Evolutionary conservation across 192 early-diverging fungal species (phyloP), one percentile per base, ranked within the genome.

Genomic region (Rhizophlyctis rosea): DNA sequence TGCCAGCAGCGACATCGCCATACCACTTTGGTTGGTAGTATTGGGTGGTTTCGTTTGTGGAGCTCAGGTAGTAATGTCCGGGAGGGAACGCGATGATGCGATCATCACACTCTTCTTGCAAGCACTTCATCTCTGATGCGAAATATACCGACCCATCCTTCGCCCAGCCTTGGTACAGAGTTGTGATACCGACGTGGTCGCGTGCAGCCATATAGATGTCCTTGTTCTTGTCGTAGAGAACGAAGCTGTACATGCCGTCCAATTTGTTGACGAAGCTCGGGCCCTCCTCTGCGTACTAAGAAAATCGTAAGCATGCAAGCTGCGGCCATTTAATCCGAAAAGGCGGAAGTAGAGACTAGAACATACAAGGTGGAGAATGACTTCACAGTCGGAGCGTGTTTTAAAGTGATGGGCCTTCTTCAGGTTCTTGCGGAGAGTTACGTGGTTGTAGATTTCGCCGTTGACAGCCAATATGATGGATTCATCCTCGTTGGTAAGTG

Each of bases 401-500:
- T 93, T 90, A 86, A 98, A 98, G 48, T 68, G 64, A 57, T 80
- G 73, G 4, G 81, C 77, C 44, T 78, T 68, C 78, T 90, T 89
- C 61, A 96, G 85, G 68, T 77, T 55, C 68, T 83, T 80, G 62
- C 87, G 81, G 7, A 98, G 87, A 33, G 80, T 70, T 67, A 89
- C 87, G 81, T 98, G 93, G 88, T 98, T 98, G 82, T 98, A 98
- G 74, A 98, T 98, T 73, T 98, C 96, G 62, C 96, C 96, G 79
- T 98, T 98, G 67, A 97, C 96, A 27, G 86, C 78, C 56, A 98
- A 83, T 57, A 98, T 81, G 36, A 98, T 62, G 48, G 86, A 73
- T 58, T 90, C 93, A 71, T 97, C 93, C 14, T 81, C 87, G 79
- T 91, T 95, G 72, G 90, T 91, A 66, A 98, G 81, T 16, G 96